Evolutionary conservation across 805 yeast species (phyloP), one percentile per base, ranked within the genome.

Genomic region (Kodamaea kaohsiungensis): DNA sequence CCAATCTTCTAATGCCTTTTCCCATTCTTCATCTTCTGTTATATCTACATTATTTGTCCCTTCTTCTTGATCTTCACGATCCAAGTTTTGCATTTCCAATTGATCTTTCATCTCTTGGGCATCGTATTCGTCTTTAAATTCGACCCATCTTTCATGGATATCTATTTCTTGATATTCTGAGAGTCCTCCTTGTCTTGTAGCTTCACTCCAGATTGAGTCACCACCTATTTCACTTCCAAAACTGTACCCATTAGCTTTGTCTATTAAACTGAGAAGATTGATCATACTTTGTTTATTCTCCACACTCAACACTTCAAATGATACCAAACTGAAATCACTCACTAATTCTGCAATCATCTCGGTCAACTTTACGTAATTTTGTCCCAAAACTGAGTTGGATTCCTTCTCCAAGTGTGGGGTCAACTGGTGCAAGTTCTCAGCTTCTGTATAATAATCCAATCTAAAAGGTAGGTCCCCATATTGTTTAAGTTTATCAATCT

Each of bases 121-220:
- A 59, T 95, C 99, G 68, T 89, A 91, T 49, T 74, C 75, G 25
- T 82, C 87, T 66, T 92, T 95, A 59, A 86, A 79, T 54, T 90
- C 97, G 9, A 95, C 82, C 99, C 99, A 95, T 56, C 99, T 78
- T 60, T 95, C 99, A 61, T 95, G 99, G 3, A 91, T 82, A 66
- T 92, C 97, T 6, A 83, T 73, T 13, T 80, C 82, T 47, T 75
- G 71, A 33, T 54, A 60, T 3, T 76, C 84, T 45, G 78, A 68
- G 46, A 77, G 69, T 9, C 89, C 85, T 40, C 92, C 86, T 51
- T 89, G 90, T 59, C 98, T 79, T 0, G 93, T 82, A 0, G 97
- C 97, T 61, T 93, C 97, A n/a, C 91, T 89, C 99, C 99, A 95
- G 1, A 95, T 85, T 0, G 93, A 83, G 65, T 95, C 99, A n/a